Conservation (phyloP, 176 grass and related monocot genomes). For the Hordeum vulgare region DNA sequence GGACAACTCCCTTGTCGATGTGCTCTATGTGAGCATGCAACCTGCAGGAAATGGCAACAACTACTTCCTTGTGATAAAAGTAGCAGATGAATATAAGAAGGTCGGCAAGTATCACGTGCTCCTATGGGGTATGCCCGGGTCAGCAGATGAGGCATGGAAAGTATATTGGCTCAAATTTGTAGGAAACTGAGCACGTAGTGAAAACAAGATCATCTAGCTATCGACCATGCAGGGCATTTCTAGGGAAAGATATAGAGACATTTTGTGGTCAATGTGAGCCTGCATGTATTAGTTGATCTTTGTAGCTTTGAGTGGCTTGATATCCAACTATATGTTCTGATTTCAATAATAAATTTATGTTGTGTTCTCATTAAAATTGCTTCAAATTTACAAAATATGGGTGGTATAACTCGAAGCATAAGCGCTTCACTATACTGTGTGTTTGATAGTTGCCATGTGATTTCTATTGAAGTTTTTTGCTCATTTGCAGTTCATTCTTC, state of each 20-base stretch:
- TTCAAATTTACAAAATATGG: not conserved
- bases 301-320: not conserved
- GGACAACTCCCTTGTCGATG: conserved; percentile 6
- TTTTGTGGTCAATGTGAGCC: not conserved
- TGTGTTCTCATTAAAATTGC: not conserved
- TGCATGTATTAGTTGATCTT: not conserved
- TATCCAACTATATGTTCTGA: not conserved
- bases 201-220: not conserved
- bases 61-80: conserved; percentile 25
- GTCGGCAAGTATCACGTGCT: conserved; percentile 20
- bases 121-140: conserved; percentile 5
- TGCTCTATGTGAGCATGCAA: conserved; percentile 26
- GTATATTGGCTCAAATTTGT: not conserved
- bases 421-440: not conserved
- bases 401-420: not conserved
- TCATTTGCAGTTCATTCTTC: not conserved
- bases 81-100: conserved; percentile 16
- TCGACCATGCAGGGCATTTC: not conserved
- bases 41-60: not conserved
- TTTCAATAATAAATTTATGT: not conserved
- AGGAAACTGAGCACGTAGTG: not conserved
- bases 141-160: conserved; percentile 24
- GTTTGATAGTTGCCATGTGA: not conserved
- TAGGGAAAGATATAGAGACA: not conserved
- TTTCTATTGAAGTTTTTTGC: not conserved